Conservation (phyloP, 2,329 filamentous ascomycete genomes). For the Penicillium italicum region DNA sequence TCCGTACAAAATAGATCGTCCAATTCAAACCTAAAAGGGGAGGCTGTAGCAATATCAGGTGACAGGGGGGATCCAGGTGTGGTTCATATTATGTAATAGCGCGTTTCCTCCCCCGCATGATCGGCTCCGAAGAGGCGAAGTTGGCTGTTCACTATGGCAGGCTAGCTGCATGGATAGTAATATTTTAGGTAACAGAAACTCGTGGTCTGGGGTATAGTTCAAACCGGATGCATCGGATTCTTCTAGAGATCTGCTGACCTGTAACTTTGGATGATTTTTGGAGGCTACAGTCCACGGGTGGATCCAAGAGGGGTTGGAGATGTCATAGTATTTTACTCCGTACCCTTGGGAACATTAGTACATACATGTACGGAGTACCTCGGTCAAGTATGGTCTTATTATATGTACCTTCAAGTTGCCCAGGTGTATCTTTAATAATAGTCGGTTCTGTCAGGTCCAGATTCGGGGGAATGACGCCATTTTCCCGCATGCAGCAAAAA, state of each 20-base stretch:
- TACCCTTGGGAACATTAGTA: not conserved
- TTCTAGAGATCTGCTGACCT: conserved; percentile 1
- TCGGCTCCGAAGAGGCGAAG: conserved; percentile 15
- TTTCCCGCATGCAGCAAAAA: conserved; percentile 15
- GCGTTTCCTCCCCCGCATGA: conserved; percentile 20
- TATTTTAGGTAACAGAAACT: conserved; percentile 23
- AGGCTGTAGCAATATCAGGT: conserved; percentile 16
- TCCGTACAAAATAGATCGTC: not conserved
- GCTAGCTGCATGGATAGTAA: not conserved
- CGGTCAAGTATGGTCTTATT: not conserved
- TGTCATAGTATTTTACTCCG: conserved; percentile 7
- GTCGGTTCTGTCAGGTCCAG: not conserved
- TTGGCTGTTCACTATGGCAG: not conserved
- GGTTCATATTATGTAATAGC: conserved; percentile 22
- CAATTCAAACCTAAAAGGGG: not conserved
- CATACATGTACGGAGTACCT: not conserved
- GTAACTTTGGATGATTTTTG: not conserved
- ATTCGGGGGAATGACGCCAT: conserved; percentile 13
- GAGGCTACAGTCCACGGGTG: not conserved
- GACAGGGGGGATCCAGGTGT: conserved; percentile 3
- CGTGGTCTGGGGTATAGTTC: conserved; percentile 18
- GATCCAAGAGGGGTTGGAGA: not conserved
- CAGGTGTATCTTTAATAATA: not conserved
- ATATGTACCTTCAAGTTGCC: not conserved
- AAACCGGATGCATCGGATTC: not conserved